Conservation (phyloP, 2,329 filamentous ascomycete genomes). For the Aplosporella prunicola region DNA sequence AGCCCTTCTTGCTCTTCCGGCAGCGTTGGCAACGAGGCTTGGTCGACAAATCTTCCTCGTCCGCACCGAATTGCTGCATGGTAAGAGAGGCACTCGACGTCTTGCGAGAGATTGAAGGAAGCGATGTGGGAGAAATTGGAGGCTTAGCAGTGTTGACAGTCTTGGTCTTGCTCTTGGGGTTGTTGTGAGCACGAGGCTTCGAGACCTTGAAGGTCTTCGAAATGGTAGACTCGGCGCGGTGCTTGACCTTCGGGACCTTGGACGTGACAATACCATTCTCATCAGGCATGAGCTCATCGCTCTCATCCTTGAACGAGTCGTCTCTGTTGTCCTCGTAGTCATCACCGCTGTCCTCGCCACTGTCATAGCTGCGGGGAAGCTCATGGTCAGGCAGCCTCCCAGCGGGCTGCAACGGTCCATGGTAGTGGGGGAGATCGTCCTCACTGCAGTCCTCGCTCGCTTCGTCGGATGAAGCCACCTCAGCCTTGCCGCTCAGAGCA, state of each 20-base stretch:
- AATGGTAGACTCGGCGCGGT: slow-evolving; percentile 25
- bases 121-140: slow-evolving; percentile 48
- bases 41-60: slow-evolving; percentile 84
- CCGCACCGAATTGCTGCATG: slow-evolving; percentile 53
- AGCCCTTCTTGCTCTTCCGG: slow-evolving; percentile 99
- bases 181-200: slow-evolving; percentile 34
- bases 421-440: slow-evolving; percentile 38
- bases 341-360: slow-evolving; percentile 49
- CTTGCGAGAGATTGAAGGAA: slow-evolving; percentile 63
- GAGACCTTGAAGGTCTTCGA: slow-evolving; percentile 28
- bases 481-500: slow-evolving; percentile 81
- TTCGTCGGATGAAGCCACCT: slow-evolving; percentile 62
- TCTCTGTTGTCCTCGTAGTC: slow-evolving; percentile 46
- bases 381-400: slow-evolving; percentile 14
- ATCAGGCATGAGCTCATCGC: slow-evolving; percentile 36
- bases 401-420: not conserved
- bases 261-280: slow-evolving; percentile 25
- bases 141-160: slow-evolving; percentile 29
- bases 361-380: slow-evolving; percentile 39
- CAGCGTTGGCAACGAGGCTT: slow-evolving; percentile 97
- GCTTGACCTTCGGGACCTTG: slow-evolving; percentile 31
- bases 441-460: slow-evolving; percentile 66
- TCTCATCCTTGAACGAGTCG: slow-evolving; percentile 45
- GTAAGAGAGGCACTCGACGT: slow-evolving; percentile 61
- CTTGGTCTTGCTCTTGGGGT: slow-evolving; percentile 46